Conservation (phyloP, 176 grass and related monocot species). For the Oryza coarctata region DNA sequence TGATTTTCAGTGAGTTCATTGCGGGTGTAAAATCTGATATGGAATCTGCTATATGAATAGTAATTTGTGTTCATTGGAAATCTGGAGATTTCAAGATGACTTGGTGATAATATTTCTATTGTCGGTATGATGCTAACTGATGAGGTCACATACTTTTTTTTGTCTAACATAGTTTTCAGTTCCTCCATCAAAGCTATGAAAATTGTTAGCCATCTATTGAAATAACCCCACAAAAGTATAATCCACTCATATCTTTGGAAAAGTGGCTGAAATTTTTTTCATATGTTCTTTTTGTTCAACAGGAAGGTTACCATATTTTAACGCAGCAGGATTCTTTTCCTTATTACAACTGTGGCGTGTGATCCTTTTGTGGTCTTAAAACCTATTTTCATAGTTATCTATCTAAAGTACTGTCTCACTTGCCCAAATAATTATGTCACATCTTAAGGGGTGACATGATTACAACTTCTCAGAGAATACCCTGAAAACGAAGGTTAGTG, state of each 20-base stretch:
- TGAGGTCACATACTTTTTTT: slow-evolving; percentile 30
- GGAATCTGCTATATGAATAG: slow-evolving; percentile 5
- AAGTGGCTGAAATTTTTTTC: not conserved
- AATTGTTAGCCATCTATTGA: slow-evolving; percentile 10
- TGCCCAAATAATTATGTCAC: slow-evolving; percentile 19
- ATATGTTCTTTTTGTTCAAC: not conserved
- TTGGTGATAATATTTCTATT: slow-evolving; percentile 30
- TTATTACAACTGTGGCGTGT: not conserved
- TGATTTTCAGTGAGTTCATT: not conserved
- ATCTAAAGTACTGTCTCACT: slow-evolving; percentile 17
- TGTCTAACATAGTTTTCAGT: slow-evolving; percentile 23
- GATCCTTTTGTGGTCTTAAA: not conserved
- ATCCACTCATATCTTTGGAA: not conserved
- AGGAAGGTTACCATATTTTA: not conserved
- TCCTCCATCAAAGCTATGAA: slow-evolving; percentile 16
- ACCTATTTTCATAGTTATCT: slow-evolving; percentile 22
- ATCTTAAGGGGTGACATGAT: slow-evolving; percentile 32
- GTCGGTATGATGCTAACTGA: slow-evolving; percentile 5
- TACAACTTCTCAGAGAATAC: slow-evolving; percentile 24
- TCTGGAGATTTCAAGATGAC: slow-evolving; percentile 25
- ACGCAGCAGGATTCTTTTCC: not conserved
- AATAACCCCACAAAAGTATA: slow-evolving; percentile 27
- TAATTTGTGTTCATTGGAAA: slow-evolving; percentile 19
- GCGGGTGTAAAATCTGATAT: slow-evolving; percentile 10
- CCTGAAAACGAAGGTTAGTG: slow-evolving; percentile 37